Percentiles rank a stretch among this genome's conserved stretches.
phyloP scores from a whole-genome alignment of 139 green algal genomes.

The Tetraselmis striata region DNA sequence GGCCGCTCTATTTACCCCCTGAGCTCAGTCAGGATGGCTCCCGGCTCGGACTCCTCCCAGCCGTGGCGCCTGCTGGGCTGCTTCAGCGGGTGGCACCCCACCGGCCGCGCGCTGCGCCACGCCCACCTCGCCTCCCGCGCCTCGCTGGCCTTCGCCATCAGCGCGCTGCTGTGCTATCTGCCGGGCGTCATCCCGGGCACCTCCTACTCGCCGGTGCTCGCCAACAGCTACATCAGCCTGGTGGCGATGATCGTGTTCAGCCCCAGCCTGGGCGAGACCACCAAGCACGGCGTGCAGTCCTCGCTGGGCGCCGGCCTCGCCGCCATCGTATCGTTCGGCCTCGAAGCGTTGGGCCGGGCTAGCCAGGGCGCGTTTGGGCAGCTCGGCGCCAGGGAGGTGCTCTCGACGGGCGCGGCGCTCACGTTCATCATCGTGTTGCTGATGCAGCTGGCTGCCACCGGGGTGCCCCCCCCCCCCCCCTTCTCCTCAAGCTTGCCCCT shows the following conservation, averaged over 20 bases:
- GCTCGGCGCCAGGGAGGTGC: too few relatives aligned
- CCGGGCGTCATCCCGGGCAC: not conserved
- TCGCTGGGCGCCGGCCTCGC: not conserved
- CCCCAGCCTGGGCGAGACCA: not conserved
- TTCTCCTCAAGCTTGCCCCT: not conserved
- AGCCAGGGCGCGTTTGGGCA: too few relatives aligned
- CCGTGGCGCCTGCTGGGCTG: too few relatives aligned
- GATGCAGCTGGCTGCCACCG: not conserved
- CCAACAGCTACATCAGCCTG: not conserved
- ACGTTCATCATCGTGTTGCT: not conserved
- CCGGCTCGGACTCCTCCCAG: too few relatives aligned
- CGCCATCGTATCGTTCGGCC: not conserved
- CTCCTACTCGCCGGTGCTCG: not conserved
- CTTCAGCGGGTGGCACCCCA: too few relatives aligned
- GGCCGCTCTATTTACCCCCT: too few relatives aligned
- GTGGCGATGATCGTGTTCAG: not conserved
- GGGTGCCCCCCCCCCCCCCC: not conserved
- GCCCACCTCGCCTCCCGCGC: not conserved
- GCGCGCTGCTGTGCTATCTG: not conserved
- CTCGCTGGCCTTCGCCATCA: not conserved
- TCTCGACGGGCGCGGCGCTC: too few relatives aligned
- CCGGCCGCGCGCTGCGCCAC: too few relatives aligned
- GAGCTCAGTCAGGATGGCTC: too few relatives aligned
- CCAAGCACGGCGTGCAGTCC: not conserved
- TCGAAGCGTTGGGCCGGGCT: too few relatives aligned